Percentiles rank a stretch among this genome's conserved stretches.
Evolutionary conservation across 129 eudicot species (phyloP).

Genomic region (Artemisia tridentata): DNA sequence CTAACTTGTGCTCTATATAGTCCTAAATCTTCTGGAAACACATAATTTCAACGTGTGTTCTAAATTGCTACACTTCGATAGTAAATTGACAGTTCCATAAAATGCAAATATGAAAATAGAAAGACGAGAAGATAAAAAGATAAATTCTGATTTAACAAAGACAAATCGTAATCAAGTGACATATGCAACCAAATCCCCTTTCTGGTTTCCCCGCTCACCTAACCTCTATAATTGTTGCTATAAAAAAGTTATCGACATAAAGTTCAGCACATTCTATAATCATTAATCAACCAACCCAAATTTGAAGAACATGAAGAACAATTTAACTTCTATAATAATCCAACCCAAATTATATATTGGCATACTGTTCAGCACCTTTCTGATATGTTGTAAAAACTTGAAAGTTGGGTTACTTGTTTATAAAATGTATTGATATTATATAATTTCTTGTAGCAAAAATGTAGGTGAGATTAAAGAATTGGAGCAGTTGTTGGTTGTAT

Average conservation of each 20-base stretch:
- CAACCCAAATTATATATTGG: too few relatives aligned
- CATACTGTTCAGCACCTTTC: too few relatives aligned
- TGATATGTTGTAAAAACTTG: too few relatives aligned
- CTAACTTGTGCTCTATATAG: background rate
- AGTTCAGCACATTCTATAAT: background rate
- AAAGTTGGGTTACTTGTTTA: too few relatives aligned
- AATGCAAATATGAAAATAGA: background rate
- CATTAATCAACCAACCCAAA: constrained; percentile 18
- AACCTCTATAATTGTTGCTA: constrained; percentile 6
- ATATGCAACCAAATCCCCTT: constrained; percentile 6
- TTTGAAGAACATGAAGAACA: background rate
- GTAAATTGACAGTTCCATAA: background rate
- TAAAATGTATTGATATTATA: too few relatives aligned
- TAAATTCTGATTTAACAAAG: background rate
- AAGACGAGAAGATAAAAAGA: background rate
- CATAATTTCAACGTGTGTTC: background rate
- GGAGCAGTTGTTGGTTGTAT: too few relatives aligned
- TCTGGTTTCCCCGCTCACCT: constrained; percentile 15
- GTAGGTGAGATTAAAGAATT: too few relatives aligned
- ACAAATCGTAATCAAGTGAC: constrained; percentile 20
- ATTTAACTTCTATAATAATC: background rate
- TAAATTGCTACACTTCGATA: background rate
- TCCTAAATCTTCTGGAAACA: background rate
- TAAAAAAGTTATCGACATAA: background rate
- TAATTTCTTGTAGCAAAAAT: too few relatives aligned